Evolutionary conservation across 2,329 filamentous ascomycete genomes (phyloP).

Genomic region (Alternaria incomplexa): DNA sequence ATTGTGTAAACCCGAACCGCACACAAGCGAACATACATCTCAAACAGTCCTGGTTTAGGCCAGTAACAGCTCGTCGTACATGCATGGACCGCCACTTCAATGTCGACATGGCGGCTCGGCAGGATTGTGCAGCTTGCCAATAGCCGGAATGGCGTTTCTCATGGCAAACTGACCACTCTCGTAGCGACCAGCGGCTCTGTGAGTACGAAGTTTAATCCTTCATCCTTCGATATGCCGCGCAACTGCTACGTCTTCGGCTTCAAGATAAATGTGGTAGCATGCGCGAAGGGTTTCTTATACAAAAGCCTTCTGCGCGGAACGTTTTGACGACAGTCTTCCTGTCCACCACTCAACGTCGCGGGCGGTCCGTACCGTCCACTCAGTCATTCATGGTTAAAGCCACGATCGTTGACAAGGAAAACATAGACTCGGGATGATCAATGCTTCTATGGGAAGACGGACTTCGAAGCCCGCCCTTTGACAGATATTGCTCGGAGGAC

Average conservation of each 20-base stretch:
- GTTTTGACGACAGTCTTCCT: not conserved
- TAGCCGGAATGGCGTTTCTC: constrained; percentile 1
- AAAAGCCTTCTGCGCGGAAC: not conserved
- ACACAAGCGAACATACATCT: not conserved
- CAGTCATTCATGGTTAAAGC: not conserved
- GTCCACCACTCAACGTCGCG: not conserved
- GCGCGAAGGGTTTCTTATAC: not conserved
- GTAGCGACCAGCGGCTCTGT: not conserved
- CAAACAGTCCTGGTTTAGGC: not conserved
- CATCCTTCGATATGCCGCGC: not conserved
- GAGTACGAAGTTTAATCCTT: constrained; percentile 1
- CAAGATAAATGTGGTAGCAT: not conserved
- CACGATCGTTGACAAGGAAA: not conserved
- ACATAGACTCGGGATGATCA: not conserved
- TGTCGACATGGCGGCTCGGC: constrained; percentile 10
- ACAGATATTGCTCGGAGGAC: not conserved
- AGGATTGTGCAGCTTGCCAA: constrained; percentile 3
- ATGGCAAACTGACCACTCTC: constrained; percentile 7
- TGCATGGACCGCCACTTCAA: constrained; percentile 16
- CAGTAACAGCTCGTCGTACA: constrained; percentile 7
- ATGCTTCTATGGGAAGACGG: not conserved
- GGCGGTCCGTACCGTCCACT: not conserved
- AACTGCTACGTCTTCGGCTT: not conserved
- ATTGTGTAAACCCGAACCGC: constrained; percentile 1
- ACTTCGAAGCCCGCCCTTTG: not conserved